Percentiles rank a stretch among this genome's conserved stretches.
Evolutionary conservation across 192 early-diverging fungal species (phyloP).

Genomic region (Podila clonocystis): DNA sequence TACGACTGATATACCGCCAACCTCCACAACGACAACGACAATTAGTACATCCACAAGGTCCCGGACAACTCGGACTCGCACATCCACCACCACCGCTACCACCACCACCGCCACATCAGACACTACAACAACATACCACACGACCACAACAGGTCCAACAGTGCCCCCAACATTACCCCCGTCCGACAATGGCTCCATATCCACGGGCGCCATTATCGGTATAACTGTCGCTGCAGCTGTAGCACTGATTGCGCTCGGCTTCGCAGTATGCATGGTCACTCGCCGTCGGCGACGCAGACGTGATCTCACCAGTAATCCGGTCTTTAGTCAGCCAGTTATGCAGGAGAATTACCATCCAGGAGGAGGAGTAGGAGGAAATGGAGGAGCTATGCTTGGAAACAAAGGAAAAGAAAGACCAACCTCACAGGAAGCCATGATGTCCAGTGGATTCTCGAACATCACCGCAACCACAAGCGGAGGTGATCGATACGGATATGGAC

Average conservation of each 20-base stretch:
- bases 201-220: constrained; percentile 22
- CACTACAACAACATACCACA: background rate
- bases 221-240: constrained; percentile 18
- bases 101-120: background rate
- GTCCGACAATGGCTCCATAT: background rate
- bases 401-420: background rate
- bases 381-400: background rate
- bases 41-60: background rate
- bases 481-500: background rate
- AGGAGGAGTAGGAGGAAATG: background rate
- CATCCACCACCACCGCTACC: background rate
- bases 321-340: constrained; percentile 7
- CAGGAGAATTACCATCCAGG: background rate
- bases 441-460: constrained; percentile 3
- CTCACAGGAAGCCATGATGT: constrained; percentile 4
- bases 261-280: background rate
- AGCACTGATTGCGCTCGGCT: background rate
- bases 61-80: background rate
- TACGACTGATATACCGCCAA: background rate
- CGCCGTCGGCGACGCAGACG: constrained; percentile 3
- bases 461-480: background rate
- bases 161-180: constrained; percentile 6
- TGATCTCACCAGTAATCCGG: background rate
- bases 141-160: background rate
- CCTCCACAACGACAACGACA: background rate